phyloP scores from a whole-genome alignment of 805 yeast species.

The Pichia nanzhaoensis region DNA sequence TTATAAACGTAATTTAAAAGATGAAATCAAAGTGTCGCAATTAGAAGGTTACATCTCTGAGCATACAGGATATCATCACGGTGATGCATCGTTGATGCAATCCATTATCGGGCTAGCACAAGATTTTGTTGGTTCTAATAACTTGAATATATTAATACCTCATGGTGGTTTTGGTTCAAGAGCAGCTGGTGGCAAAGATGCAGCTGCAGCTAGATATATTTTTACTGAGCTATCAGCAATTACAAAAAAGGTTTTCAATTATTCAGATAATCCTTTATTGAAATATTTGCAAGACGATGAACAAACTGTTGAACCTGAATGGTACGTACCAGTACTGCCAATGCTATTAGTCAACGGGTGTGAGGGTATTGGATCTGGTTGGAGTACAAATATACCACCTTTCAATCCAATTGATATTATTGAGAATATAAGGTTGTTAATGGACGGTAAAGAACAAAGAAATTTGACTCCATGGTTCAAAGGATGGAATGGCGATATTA shows the following conservation, averaged over 20 bases:
- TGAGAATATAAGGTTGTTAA: constrained; percentile 59
- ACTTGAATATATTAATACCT: constrained; percentile 76
- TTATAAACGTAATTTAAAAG: constrained; percentile 67
- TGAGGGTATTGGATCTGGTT: constrained; percentile 98
- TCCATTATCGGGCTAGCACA: constrained; percentile 94
- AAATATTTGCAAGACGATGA: constrained; percentile 88
- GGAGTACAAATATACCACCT: constrained; percentile 92
- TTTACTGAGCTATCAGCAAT: constrained; percentile 75
- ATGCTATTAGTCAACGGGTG: constrained; percentile 93
- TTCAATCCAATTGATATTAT: constrained; percentile 84
- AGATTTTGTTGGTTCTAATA: constrained; percentile 89
- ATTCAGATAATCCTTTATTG: constrained; percentile 71
- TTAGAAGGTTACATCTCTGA: constrained; percentile 86
- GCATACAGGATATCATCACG: constrained; percentile 91
- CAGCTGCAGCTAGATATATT: constrained; percentile 96
- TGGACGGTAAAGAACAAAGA: constrained; percentile 62
- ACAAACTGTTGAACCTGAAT: constrained; percentile 87
- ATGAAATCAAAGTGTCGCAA: constrained; percentile 85
- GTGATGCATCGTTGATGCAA: constrained; percentile 80
- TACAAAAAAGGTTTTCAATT: constrained; percentile 70
- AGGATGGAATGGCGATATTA: constrained; percentile 89
- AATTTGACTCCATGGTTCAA: constrained; percentile 90
- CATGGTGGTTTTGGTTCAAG: constrained; percentile 96
- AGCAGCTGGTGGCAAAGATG: constrained; percentile 96
- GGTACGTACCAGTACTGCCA: constrained; percentile 92